A percentile compares a stretch with the other conserved stretches of the same genome.
Evolutionary conservation across 2,329 filamentous ascomycete genomes (phyloP).

Genomic region (Penicillium sumatraense): DNA sequence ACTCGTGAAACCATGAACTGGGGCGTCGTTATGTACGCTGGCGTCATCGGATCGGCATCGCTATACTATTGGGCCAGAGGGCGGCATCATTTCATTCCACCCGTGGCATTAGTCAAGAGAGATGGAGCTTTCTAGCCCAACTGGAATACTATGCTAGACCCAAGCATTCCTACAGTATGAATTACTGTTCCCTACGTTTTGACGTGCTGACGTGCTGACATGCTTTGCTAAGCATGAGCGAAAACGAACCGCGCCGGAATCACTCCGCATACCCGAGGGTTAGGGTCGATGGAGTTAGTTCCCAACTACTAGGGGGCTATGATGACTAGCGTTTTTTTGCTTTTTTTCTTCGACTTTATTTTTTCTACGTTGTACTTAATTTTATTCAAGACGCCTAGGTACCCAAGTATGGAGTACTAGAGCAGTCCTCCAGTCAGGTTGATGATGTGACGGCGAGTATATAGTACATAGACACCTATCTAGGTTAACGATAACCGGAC

Average conservation of each 20-base stretch:
- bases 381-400: neutral
- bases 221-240: neutral
- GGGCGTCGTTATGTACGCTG: constrained; percentile 52
- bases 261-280: neutral
- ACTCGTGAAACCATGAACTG: constrained; percentile 52
- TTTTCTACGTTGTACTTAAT: constrained; percentile 5
- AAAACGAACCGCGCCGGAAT: neutral
- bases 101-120: constrained; percentile 42
- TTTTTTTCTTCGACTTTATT: neutral
- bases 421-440: neutral
- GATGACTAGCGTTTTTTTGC: neutral
- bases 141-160: neutral
- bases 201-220: neutral
- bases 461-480: neutral
- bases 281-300: too few species aligned
- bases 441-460: constrained; percentile 1
- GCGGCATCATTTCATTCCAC: constrained; percentile 46
- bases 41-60: constrained; percentile 48
- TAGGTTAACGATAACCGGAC: too few species aligned
- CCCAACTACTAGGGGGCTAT: too few species aligned
- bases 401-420: neutral
- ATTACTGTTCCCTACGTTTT: too few species aligned
- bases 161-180: neutral
- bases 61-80: constrained; percentile 49
- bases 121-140: constrained; percentile 13